Base-by-base conservation (phyloP, 805 yeast genomes). In the Kluyveromyces nonfermentans region DNA sequence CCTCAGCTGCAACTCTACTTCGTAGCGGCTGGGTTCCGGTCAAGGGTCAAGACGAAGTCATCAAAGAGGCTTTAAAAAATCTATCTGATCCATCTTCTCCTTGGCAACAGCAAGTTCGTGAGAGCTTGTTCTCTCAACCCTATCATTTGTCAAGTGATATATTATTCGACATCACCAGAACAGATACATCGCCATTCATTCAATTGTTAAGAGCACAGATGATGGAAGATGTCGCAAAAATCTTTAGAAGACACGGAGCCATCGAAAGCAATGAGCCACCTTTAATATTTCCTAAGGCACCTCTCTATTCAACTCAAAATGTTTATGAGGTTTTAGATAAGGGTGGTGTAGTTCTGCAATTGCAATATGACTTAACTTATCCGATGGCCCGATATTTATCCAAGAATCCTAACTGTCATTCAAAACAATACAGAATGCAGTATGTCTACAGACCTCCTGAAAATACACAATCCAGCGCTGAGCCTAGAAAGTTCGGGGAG, bases 41-140 rank as follows among this genome's bases (percentile, higher is more conserved):
- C 0, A 87, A 85, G 45, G 90, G 87, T 50, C 94, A 88, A 54
- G 97, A 93, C 56, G 85, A 85, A 56, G 75, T 87, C 9, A 84
- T 93, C 46, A 83, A 85, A 56, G 95, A 88, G 55, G 96, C 96
- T 0, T 68, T 93, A 50, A 78, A 80, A 50, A 85, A 88, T 22
- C 64, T 93, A 46, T 83, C 95, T 0, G 89, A 88, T 59, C 90
- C 96, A 0, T 79, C 93, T 0, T 85, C 96, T 0, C 89, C 95
- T 1, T 88, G 96, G 94, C 93, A 89, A 51, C 85, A 80, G 50
- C 95, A 88, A 60, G 96, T 93, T 0, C 74, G 96, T 56, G 84
- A 82, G 43, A 83, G 93, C 0, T 65, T 93, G 31, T 93, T 93
- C 61, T 72, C 84, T 14, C 94, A 86, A 53, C 88, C 96, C 0